Evolutionary conservation across 2,329 filamentous ascomycete genomes (phyloP).

Genomic region (Talaromyces marneffei): DNA sequence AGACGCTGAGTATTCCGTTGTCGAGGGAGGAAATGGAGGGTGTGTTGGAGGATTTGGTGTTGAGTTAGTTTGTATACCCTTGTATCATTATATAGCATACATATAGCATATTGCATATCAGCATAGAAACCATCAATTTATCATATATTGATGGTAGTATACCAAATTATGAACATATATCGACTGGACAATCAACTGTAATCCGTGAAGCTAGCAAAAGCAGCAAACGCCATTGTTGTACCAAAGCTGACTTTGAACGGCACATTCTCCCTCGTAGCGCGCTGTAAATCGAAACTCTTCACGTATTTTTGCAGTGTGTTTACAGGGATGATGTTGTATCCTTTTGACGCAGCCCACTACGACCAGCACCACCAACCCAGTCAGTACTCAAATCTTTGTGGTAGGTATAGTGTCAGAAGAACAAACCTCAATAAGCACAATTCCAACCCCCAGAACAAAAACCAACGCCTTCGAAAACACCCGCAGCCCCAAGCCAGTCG

Average conservation of each 20-base stretch:
- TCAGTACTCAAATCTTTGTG: not conserved
- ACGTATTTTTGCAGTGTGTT: conserved; percentile 37
- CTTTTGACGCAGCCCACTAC: conserved; percentile 43
- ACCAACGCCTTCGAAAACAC: conserved; percentile 42
- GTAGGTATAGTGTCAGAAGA: not conserved
- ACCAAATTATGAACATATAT: not conserved
- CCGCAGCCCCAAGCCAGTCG: conserved; percentile 38
- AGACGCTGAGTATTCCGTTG: conserved; percentile 79
- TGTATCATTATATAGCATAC: not conserved
- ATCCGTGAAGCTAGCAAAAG: conserved; percentile 39
- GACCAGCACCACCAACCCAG: not conserved
- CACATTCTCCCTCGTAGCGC: conserved; percentile 33
- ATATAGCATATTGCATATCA: not conserved
- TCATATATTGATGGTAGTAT: not conserved
- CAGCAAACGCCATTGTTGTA: conserved; percentile 40
- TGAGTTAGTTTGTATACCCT: conserved; percentile 24
- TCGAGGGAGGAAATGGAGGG: conserved; percentile 81
- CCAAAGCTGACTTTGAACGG: conserved; percentile 46
- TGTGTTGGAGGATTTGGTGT: conserved; percentile 69
- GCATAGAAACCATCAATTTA: not conserved
- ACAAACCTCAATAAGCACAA: conserved; percentile 40
- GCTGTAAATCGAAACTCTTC: conserved; percentile 36
- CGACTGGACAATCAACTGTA: conserved; percentile 5
- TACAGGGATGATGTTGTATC: conserved; percentile 42
- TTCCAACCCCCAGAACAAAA: conserved; percentile 39